Evolutionary conservation across 169 alveolate species (phyloP), one percentile per base, ranked within the genome.

Genomic region (Plasmodium billcollinsi): DNA sequence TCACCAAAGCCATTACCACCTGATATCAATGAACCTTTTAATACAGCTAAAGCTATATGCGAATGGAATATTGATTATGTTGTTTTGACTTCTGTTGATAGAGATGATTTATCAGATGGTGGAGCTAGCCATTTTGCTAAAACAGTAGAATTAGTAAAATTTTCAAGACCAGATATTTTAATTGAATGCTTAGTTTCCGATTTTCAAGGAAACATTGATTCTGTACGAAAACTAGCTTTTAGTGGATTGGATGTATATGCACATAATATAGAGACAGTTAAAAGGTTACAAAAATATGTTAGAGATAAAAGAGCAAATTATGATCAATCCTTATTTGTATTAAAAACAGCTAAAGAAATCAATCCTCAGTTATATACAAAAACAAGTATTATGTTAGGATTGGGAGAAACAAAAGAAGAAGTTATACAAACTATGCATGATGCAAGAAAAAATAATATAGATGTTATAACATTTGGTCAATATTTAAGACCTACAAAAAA

Each of bases 201-300:
- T 62, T 94, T 94, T 61, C 94, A 91, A 66, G 96, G 95, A 29
- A 67, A 63, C 65, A 49, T 73, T 0, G 63, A 73, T 88, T 88
- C 85, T 26, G 90, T 93, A 49, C 43, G 47, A 7, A 76, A 65
- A 50, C 89, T 93, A 21, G 94, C 94, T 6, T 29, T 47, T 11
- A 83, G 93, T 43, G 96, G 96, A 24, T 21, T 93, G 69, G 95
- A 93, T 24, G 96, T 93, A 47, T 93, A 88, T 66, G 96, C 96
- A 1, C 96, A 93, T 63, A 93, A 93, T 58, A 91, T 93, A 43
- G 96, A 93, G 86, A 93, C 96, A 5, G 95, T 93, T 43, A 91
- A 73, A 56, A 47, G 96, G 11, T 74, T 93, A 50, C 78, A 83
- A 12, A 89, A 88, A 18, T 85, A 59, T 65, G 96, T 93, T 26